Evolutionary conservation across 2,329 filamentous ascomycete species (phyloP).

Genomic region (Plectosphaerella cucumerina): DNA sequence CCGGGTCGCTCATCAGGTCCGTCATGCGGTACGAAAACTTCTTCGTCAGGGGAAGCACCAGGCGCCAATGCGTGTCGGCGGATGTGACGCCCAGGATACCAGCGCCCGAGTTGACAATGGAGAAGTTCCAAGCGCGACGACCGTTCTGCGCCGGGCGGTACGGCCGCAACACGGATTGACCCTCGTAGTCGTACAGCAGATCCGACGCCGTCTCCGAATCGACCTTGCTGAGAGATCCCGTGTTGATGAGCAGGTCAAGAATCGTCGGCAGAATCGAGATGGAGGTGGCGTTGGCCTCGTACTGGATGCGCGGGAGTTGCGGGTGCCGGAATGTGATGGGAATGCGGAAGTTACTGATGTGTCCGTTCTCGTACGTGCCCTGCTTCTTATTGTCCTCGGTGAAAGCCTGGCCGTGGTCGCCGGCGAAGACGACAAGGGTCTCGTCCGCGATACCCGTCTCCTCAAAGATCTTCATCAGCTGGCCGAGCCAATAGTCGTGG

Average conservation of each 20-base stretch:
- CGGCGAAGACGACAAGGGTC: conserved; percentile 40
- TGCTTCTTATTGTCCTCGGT: conserved; percentile 31
- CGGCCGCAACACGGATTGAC: conserved; percentile 39
- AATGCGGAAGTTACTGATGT: conserved; percentile 37
- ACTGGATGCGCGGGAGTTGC: conserved; percentile 32
- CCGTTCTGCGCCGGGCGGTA: conserved; percentile 9
- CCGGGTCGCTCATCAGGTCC: conserved; percentile 11
- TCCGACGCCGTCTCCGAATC: conserved; percentile 28
- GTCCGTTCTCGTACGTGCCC: conserved; percentile 34
- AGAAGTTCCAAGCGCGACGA: conserved; percentile 39
- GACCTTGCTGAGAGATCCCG: conserved; percentile 28
- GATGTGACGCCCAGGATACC: conserved; percentile 15
- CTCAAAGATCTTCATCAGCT: conserved; percentile 34
- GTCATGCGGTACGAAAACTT: conserved; percentile 13
- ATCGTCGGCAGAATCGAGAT: conserved; percentile 40
- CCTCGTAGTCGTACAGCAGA: conserved; percentile 38
- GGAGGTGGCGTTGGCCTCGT: conserved; percentile 32
- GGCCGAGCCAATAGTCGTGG: conserved; percentile 31
- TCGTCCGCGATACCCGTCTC: conserved; percentile 36
- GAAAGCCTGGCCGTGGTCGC: conserved; percentile 39
- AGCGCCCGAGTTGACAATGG: conserved; percentile 40
- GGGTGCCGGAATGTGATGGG: conserved; percentile 40
- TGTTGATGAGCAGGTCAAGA: conserved; percentile 36
- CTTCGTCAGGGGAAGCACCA: conserved; percentile 15
- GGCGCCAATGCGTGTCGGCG: conserved; percentile 10